Evolutionary conservation across 2,329 filamentous ascomycete genomes (phyloP), one percentile per base, ranked within the genome.

Genomic region (Coniochaeta pulveracea): DNA sequence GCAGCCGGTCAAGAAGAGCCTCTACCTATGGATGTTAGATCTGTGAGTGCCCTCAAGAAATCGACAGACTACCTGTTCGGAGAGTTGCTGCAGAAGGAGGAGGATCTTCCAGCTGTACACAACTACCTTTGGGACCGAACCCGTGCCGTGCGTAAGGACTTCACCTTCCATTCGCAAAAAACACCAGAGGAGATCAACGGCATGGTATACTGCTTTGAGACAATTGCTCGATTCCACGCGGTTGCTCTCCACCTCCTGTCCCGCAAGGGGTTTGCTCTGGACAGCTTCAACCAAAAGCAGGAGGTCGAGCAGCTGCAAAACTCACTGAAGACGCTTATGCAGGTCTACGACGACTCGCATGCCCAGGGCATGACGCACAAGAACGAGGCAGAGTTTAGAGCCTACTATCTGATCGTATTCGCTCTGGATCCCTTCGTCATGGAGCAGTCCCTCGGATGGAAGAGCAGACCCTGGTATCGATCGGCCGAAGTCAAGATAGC

Each of bases 121-220:
- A 70, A 68, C 36, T 82, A 79, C 37, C 58, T 81, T 2, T 80
- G 77, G 75, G 76, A 82, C 47, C 64, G 77, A 26, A 80, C 76
- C 15, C 62, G 77, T 37, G 75, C 75, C 7, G 74, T 82, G 36
- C 71, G 77, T 16, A 69, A 76, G 40, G 77, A 82, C 47, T 78
- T 81, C 43, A 73, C 74, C 12, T 78, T 80, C 38, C 76, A 81
- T 40, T 76, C 75, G 4, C 65, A 66, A 34, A 64, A 80, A 54
- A 66, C 60, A 3, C 48, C 62, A 2, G 61, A 70, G 3, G 75
- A 80, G 43, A 63, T 75, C 47, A 61, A 59, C 17, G 63, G 68
- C 14, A 66, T 78, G 41, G 63, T 80, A 8, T 75, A 77, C 45
- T 74, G 74, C 23, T 58, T 80, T 15, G 77, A 82, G 47, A 72